These are phyloP conservation scores for Cucumis hystrix DNA, from an alignment of 306 rosid species.

Conservation along the genomic window DNA sequence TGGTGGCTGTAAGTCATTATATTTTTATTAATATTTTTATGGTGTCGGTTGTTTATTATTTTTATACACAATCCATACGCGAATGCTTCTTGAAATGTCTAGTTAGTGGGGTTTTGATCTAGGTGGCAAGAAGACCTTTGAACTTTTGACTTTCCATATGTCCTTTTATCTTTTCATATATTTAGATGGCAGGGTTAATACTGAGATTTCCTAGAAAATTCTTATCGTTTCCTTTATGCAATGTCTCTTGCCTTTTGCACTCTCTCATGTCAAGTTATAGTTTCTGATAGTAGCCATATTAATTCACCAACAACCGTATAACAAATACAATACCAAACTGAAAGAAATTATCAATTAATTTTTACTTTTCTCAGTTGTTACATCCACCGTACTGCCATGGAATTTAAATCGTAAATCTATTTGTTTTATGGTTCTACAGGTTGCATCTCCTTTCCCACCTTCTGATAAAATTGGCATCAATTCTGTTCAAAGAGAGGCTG, in stretches of 20 bases:
- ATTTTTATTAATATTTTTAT: neutral
- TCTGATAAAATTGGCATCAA: slow-evolving; percentile 79
- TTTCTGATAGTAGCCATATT: neutral
- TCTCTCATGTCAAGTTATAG: neutral
- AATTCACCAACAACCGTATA: neutral
- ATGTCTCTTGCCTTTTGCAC: neutral
- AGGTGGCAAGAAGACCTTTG: neutral
- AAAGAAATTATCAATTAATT: neutral
- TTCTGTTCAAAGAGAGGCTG: slow-evolving; percentile 85
- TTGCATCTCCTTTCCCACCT: slow-evolving; percentile 82
- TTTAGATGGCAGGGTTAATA: too few relatives aligned
- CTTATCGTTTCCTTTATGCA: neutral
- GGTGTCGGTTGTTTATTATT: neutral
- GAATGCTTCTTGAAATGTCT: neutral
- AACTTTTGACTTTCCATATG: neutral
- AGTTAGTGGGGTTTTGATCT: neutral
- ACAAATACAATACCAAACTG: neutral
- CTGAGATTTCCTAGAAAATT: neutral
- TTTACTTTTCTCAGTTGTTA: neutral
- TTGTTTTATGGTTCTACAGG: slow-evolving; percentile 15
- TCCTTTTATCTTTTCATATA: neutral
- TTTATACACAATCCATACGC: neutral
- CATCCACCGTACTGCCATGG: neutral
- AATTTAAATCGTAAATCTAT: neutral
- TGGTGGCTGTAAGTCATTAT: slow-evolving; percentile 59